phyloP scores from a whole-genome alignment of 2,329 filamentous ascomycete genomes.

The Septoria petroselini region DNA sequence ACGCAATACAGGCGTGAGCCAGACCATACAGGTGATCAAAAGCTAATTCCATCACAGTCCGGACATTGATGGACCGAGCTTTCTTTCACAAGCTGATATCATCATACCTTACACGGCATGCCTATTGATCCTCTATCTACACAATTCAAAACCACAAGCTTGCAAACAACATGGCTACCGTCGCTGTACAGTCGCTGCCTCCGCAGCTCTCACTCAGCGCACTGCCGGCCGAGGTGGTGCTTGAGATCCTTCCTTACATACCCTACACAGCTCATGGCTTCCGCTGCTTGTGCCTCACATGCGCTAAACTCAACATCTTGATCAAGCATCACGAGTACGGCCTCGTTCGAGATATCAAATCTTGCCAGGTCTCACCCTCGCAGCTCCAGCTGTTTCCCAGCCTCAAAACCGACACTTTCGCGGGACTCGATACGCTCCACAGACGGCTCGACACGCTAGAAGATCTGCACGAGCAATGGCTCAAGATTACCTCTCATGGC shows the following conservation, averaged over 20 bases:
- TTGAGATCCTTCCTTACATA: constrained; percentile 35
- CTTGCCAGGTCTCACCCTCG: constrained; percentile 12
- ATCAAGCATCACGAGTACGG: constrained; percentile 33
- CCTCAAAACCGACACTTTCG: constrained; percentile 25
- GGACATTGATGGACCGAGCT: constrained; percentile 12
- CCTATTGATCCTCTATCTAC: neutral
- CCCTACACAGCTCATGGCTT: constrained; percentile 30
- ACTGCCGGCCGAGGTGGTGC: constrained; percentile 34
- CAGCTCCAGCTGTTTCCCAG: constrained; percentile 29
- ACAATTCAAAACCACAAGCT: neutral
- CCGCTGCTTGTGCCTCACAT: constrained; percentile 30
- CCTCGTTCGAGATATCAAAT: constrained; percentile 30
- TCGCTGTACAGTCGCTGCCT: neutral
- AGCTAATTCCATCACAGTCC: constrained; percentile 10
- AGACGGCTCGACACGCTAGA: constrained; percentile 26
- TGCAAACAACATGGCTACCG: neutral
- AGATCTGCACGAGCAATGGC: constrained; percentile 32
- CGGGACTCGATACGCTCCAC: constrained; percentile 25
- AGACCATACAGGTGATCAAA: constrained; percentile 6
- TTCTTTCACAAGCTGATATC: constrained; percentile 1
- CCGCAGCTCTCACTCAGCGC: constrained; percentile 10
- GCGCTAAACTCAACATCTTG: constrained; percentile 30
- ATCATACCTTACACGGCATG: neutral
- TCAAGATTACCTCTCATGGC: constrained; percentile 29
- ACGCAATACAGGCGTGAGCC: neutral